Conservation (phyloP, 1,284 basidiomycete genomes). For the Termitomyces sp. region DNA sequence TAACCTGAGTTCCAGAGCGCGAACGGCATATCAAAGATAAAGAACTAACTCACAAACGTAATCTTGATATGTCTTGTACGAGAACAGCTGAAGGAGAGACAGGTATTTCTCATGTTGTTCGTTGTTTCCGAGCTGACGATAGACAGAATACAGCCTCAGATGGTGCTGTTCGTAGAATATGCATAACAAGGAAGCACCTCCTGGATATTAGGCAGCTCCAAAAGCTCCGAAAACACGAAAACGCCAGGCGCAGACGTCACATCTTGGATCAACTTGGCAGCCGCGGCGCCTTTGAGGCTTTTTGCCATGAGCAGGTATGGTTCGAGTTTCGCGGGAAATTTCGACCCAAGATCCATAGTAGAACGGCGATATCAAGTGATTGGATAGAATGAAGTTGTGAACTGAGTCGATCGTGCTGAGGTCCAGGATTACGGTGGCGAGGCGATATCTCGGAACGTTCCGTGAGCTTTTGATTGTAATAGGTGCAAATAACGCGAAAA, state of each 20-base stretch:
- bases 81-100: slow-evolving; percentile 77
- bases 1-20: not conserved
- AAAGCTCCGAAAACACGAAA: slow-evolving; percentile 85
- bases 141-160: not conserved
- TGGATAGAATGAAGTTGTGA: not conserved
- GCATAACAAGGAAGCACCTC: slow-evolving; percentile 46
- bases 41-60: slow-evolving; percentile 51
- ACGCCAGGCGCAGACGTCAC: slow-evolving; percentile 85
- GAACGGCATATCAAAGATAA: not conserved
- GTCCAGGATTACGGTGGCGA: too few species aligned
- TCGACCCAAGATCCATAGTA: slow-evolving; percentile 23
- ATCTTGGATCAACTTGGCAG: slow-evolving; percentile 83
- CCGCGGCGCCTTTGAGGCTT: slow-evolving; percentile 84
- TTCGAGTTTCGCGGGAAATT: slow-evolving; percentile 67
- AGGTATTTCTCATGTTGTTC: slow-evolving; percentile 59
- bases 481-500: not conserved
- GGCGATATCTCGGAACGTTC: not conserved
- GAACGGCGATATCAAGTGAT: not conserved
- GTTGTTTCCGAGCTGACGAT: slow-evolving; percentile 55
- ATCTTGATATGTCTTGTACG: slow-evolving; percentile 81
- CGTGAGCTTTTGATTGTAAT: not conserved
- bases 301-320: slow-evolving; percentile 88
- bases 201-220: slow-evolving; percentile 77
- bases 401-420: not conserved
- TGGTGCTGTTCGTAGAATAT: too few species aligned